Conservation (phyloP, 345 rosid genomes). For the Gossypium anomalum region DNA sequence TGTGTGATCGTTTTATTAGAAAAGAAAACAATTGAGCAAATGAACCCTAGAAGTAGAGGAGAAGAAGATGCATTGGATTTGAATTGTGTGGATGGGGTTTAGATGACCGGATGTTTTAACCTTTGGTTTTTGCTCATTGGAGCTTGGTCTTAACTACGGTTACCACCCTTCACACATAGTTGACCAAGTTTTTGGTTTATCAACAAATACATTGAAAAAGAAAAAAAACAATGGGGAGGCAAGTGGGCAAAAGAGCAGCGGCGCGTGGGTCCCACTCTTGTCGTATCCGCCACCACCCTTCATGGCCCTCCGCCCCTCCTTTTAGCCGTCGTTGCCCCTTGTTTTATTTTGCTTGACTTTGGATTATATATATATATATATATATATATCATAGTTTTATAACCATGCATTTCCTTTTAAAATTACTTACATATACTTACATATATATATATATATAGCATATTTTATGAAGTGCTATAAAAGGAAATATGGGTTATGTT, state of each 20-base stretch:
- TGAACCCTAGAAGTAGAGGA: slow-evolving; percentile 24
- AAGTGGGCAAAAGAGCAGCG: slow-evolving; percentile 35
- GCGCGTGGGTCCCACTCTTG: slow-evolving; percentile 45
- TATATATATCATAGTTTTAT: neutral
- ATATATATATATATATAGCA: too few relatives aligned
- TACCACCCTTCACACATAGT: slow-evolving; percentile 17
- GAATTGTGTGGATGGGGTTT: slow-evolving; percentile 35
- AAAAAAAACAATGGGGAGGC: slow-evolving; percentile 13
- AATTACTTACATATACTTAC: neutral
- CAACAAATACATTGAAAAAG: neutral
- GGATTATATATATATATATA: neutral
- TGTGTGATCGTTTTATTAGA: neutral
- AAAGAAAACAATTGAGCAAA: slow-evolving; percentile 19
- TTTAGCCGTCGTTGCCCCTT: neutral
- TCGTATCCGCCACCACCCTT: slow-evolving; percentile 27
- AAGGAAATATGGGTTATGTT: neutral
- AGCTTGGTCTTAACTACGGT: slow-evolving; percentile 38
- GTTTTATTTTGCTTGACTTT: neutral
- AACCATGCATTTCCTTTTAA: neutral
- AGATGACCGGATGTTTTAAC: slow-evolving; percentile 10
- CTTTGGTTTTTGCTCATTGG: neutral
- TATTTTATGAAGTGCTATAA: neutral
- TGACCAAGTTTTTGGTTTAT: slow-evolving; percentile 36
- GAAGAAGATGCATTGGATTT: neutral
- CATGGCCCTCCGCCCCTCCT: slow-evolving; percentile 10